Evolutionary conservation across 176 grass and related monocot species (phyloP).

Genomic region (Secale cereale): DNA sequence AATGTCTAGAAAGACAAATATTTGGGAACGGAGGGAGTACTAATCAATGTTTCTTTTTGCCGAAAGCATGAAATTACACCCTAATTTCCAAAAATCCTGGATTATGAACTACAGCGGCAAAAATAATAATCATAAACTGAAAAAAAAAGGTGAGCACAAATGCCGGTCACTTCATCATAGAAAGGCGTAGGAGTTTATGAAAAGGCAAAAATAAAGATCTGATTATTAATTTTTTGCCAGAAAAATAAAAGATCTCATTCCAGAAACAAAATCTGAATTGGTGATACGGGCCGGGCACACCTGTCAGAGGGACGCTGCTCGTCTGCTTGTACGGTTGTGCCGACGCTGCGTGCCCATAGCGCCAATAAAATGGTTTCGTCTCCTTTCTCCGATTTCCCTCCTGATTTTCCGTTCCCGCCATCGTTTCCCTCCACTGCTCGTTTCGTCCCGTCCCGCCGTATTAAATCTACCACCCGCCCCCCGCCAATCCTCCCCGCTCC

Average conservation of each 20-base stretch:
- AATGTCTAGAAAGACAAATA: too few relatives aligned
- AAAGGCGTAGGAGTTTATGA: too few relatives aligned
- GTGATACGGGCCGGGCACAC: background rate
- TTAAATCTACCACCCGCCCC: constrained; percentile 25
- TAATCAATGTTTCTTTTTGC: too few relatives aligned
- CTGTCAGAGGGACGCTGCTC: background rate
- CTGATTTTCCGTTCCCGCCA: constrained; percentile 30
- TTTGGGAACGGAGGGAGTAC: too few relatives aligned
- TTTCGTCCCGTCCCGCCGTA: background rate
- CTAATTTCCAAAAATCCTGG: background rate
- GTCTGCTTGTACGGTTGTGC: background rate
- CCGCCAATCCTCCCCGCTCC: constrained; percentile 25
- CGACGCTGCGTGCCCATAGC: background rate
- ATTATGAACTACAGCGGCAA: background rate
- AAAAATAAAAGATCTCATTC: background rate
- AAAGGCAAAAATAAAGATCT: too few relatives aligned
- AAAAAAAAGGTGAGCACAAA: background rate
- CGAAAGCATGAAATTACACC: background rate
- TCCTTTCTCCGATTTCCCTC: constrained; percentile 29
- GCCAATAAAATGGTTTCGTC: background rate
- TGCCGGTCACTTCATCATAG: too few relatives aligned
- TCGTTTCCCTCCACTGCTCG: constrained; percentile 36
- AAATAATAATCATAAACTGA: background rate
- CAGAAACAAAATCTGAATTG: background rate
- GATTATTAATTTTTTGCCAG: too few relatives aligned